phyloP scores from a whole-genome alignment of 768 basidiomycete species.

The Boletus coccyginus region DNA sequence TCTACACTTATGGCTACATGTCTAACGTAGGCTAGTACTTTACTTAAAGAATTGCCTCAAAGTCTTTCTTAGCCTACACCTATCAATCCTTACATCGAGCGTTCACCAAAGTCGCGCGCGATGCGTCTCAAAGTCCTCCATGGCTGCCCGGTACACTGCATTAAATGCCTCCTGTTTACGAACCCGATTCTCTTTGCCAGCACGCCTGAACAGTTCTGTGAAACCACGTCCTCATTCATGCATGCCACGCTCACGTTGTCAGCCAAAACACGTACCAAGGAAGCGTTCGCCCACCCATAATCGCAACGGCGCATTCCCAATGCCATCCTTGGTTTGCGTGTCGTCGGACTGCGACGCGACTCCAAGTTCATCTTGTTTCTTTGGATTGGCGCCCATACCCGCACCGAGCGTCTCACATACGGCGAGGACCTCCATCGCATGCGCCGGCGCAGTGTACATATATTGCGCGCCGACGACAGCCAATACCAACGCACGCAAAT shows the following conservation, averaged over 20 bases:
- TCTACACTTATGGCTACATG: conserved; percentile 9
- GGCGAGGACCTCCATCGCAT: conserved; percentile 62
- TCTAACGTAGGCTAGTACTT: background rate
- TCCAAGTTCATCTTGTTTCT: conserved; percentile 11
- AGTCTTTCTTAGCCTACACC: background rate
- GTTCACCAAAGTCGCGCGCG: conserved; percentile 19
- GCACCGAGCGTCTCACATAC: conserved; percentile 70
- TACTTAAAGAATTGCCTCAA: background rate
- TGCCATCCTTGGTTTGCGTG: conserved; percentile 25
- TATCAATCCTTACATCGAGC: background rate
- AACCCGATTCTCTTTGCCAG: conserved; percentile 47
- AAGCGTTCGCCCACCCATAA: conserved; percentile 74
- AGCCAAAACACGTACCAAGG: conserved; percentile 43
- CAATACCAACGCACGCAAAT: conserved; percentile 69
- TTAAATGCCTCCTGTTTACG: conserved; percentile 49
- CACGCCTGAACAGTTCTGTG: conserved; percentile 57
- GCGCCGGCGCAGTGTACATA: conserved; percentile 64
- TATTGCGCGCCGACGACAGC: conserved; percentile 71
- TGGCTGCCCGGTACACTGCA: conserved; percentile 24
- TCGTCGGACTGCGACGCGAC: background rate
- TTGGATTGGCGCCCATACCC: conserved; percentile 52
- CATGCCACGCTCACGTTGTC: background rate
- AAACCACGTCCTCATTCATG: background rate
- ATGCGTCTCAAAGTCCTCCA: conserved; percentile 17
- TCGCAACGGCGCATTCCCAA: conserved; percentile 64